Percentiles rank a stretch among this genome's conserved stretches.
Conservation (phyloP, 352 stramenopile genomes). For the Pythium monospermum region DNA sequence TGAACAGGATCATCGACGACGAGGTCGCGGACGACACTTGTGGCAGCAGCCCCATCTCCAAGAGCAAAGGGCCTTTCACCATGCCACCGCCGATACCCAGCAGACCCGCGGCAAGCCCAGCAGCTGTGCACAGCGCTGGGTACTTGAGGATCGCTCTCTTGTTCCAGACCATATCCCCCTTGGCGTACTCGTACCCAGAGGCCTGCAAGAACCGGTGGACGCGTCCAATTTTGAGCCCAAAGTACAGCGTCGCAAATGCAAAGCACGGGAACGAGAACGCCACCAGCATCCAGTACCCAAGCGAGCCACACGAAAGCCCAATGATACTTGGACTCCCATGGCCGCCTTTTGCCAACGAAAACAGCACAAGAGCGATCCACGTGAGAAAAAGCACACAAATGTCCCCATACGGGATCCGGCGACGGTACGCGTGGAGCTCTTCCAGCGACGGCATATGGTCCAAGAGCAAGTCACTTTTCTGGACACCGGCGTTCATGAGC, state of each 20-base stretch:
- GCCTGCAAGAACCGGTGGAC: slow-evolving; percentile 57
- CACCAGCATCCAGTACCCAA: slow-evolving; percentile 65
- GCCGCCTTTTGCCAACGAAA: slow-evolving; percentile 75
- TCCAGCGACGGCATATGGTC: slow-evolving; percentile 31
- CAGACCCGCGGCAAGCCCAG: slow-evolving; percentile 65
- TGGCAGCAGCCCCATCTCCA: slow-evolving; percentile 87
- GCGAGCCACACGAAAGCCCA: slow-evolving; percentile 54
- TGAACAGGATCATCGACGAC: slow-evolving; percentile 92
- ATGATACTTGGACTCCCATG: slow-evolving; percentile 72
- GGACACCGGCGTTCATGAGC: slow-evolving; percentile 39
- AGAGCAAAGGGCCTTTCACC: slow-evolving; percentile 86
- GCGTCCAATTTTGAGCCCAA: slow-evolving; percentile 57
- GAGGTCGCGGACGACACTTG: slow-evolving; percentile 86
- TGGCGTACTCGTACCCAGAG: slow-evolving; percentile 90
- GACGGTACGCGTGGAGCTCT: slow-evolving; percentile 48
- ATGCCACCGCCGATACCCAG: slow-evolving; percentile 90
- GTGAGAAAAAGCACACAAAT: slow-evolving; percentile 67
- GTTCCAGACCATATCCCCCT: slow-evolving; percentile 95
- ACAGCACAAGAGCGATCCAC: slow-evolving; percentile 71
- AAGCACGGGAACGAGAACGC: slow-evolving; percentile 70
- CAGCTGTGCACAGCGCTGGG: slow-evolving; percentile 62
- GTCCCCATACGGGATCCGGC: slow-evolving; percentile 51
- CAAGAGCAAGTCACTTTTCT: slow-evolving; percentile 28
- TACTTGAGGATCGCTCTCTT: slow-evolving; percentile 84
- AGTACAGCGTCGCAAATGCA: slow-evolving; percentile 64